Conservation (phyloP, 495 filamentous ascomycete genomes). For the Tuber borchii region DNA sequence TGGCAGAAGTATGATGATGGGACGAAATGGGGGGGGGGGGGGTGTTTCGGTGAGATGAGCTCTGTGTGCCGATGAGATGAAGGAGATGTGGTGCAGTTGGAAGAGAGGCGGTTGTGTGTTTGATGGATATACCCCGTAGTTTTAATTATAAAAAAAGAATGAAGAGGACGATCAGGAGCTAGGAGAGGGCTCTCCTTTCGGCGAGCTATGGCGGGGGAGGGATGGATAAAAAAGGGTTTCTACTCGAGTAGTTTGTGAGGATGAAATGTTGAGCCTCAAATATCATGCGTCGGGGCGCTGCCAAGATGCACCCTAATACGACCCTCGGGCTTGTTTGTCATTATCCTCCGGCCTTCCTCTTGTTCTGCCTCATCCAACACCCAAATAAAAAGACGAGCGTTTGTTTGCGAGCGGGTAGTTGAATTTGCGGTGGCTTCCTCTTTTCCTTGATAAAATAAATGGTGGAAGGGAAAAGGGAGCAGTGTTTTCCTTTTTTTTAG, state of each 20-base stretch:
- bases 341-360: slow-evolving; percentile 33
- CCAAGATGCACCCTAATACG: slow-evolving; percentile 25
- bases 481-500: not conserved
- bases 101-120: slow-evolving; percentile 15
- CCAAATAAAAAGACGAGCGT: not conserved
- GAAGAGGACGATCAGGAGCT: slow-evolving; percentile 25
- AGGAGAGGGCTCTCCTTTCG: slow-evolving; percentile 27
- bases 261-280: slow-evolving; percentile 35
- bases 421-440: not conserved
- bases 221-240: slow-evolving; percentile 37
- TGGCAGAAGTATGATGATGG: slow-evolving; percentile 19
- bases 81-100: slow-evolving; percentile 20
- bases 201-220: slow-evolving; percentile 22
- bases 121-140: not conserved
- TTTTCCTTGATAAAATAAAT: not conserved
- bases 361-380: not conserved
- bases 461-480: not conserved
- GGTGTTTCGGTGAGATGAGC: slow-evolving; percentile 31
- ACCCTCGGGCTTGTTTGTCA: slow-evolving; percentile 35
- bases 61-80: slow-evolving; percentile 9
- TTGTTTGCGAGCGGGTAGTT: not conserved
- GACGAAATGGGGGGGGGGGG: slow-evolving; percentile 18
- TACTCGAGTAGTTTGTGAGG: slow-evolving; percentile 36
- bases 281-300: slow-evolving; percentile 32
- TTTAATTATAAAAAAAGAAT: not conserved